Evolutionary conservation across 2,329 filamentous ascomycete genomes (phyloP).

Genomic region (Reticulascus tulasneorum): DNA sequence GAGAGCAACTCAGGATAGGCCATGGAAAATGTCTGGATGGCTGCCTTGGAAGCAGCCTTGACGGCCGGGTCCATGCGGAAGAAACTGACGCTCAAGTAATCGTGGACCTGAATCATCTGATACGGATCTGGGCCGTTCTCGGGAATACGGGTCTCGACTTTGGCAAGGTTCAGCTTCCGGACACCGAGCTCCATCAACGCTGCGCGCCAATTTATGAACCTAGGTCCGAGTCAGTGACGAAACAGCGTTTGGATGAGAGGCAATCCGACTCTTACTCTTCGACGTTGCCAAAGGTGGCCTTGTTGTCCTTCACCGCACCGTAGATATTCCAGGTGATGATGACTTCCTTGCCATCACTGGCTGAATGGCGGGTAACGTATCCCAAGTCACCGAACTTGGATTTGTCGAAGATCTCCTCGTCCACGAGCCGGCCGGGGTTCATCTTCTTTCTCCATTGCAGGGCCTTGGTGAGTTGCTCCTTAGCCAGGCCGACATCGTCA

Average conservation of each 20-base stretch:
- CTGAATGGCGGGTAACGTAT: conserved; percentile 70
- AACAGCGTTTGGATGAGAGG: not conserved
- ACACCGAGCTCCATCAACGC: conserved; percentile 87
- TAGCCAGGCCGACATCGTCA: conserved; percentile 67
- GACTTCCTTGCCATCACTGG: conserved; percentile 50
- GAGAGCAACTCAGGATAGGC: conserved; percentile 83
- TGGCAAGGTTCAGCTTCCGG: conserved; percentile 64
- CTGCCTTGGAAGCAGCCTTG: conserved; percentile 59
- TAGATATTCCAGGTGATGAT: conserved; percentile 93
- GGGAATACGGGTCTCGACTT: conserved; percentile 67
- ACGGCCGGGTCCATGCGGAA: conserved; percentile 74
- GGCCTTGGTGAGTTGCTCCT: conserved; percentile 73
- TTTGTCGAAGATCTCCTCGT: conserved; percentile 59
- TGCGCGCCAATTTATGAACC: conserved; percentile 86
- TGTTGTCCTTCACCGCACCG: conserved; percentile 76
- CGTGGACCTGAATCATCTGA: conserved; percentile 89
- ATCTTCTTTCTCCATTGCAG: conserved; percentile 78
- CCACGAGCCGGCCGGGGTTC: conserved; percentile 64
- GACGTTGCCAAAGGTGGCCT: conserved; percentile 78
- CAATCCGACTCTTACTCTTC: conserved; percentile 61
- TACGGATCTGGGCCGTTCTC: conserved; percentile 77
- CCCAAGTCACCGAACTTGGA: conserved; percentile 74
- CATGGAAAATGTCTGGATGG: conserved; percentile 74
- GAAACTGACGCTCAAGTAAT: conserved; percentile 87
- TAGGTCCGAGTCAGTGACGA: too few species aligned